These are phyloP conservation scores for Medicago arabica DNA, from an alignment of 306 rosid species.

Conservation along the genomic window DNA sequence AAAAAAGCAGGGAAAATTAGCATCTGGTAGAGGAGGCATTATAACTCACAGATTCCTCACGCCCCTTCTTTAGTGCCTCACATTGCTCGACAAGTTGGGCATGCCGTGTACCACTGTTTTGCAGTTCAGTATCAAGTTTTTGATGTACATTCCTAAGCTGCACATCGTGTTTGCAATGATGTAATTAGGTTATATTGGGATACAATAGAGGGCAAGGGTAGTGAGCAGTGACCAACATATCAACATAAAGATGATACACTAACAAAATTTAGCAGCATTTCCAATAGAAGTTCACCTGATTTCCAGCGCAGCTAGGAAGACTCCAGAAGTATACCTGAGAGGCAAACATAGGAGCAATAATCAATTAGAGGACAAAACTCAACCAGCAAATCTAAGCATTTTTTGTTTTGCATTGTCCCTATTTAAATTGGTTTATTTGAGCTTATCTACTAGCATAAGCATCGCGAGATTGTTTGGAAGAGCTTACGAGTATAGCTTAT, in stretches of 20 bases:
- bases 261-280: conserved; percentile 3
- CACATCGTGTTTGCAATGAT: conserved; percentile 20
- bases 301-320: conserved; percentile 96
- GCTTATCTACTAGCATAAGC: neutral
- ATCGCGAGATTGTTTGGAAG: neutral
- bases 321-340: conserved; percentile 95
- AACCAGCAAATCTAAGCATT: conserved; percentile 15
- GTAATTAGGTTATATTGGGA: conserved; percentile 29
- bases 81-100: conserved; percentile 72
- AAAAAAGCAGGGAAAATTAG: conserved; percentile 18
- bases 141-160: conserved; percentile 80
- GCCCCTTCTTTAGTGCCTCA: conserved; percentile 74
- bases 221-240: conserved; percentile 24
- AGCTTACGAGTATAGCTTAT: neutral
- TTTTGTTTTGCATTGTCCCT: neutral
- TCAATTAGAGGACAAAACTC: neutral
- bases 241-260: conserved; percentile 38
- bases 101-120: conserved; percentile 63
- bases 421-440: neutral
- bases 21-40: conserved; percentile 26
- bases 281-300: conserved; percentile 68
- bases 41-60: conserved; percentile 82
- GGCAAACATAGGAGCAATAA: conserved; percentile 28
- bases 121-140: conserved; percentile 84
- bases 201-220: neutral